A percentile compares a stretch with the other conserved stretches of the same genome.
phyloP scores from a whole-genome alignment of 805 yeast species.

The Suhomyces emberorum region DNA sequence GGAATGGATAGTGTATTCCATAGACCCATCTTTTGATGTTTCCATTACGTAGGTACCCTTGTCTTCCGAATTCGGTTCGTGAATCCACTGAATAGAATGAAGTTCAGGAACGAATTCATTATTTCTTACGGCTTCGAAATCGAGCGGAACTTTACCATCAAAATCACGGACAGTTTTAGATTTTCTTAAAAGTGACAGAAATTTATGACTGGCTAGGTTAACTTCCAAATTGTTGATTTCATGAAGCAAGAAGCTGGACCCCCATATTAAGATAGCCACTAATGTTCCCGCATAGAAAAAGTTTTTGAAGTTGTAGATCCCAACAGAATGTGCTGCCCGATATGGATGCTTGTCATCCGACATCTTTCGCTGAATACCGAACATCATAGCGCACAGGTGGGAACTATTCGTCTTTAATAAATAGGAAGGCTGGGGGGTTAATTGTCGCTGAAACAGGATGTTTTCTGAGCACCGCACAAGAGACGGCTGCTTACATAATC shows the following conservation, averaged over 20 bases:
- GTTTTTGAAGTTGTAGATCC: conserved; percentile 8
- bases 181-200: background rate
- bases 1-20: conserved; percentile 54
- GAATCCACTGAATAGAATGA: conserved; percentile 70
- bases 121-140: conserved; percentile 41
- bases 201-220: background rate
- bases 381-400: conserved; percentile 1
- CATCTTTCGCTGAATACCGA: conserved; percentile 6
- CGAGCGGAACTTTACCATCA: conserved; percentile 24
- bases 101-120: conserved; percentile 53
- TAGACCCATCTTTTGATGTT: conserved; percentile 36
- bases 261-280: conserved; percentile 35
- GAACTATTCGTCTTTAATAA: background rate
- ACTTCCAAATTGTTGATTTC: conserved; percentile 16
- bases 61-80: conserved; percentile 52
- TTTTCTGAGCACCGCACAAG: too few species aligned
- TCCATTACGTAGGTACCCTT: conserved; percentile 61
- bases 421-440: too few species aligned
- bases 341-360: conserved; percentile 5
- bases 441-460: too few species aligned
- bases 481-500: too few species aligned
- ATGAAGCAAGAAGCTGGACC: conserved; percentile 29
- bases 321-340: background rate
- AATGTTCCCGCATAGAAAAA: conserved; percentile 15
- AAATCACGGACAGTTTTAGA: background rate